phyloP scores from a whole-genome alignment of 2,329 filamentous ascomycete species.

The Apiospora sp. region DNA sequence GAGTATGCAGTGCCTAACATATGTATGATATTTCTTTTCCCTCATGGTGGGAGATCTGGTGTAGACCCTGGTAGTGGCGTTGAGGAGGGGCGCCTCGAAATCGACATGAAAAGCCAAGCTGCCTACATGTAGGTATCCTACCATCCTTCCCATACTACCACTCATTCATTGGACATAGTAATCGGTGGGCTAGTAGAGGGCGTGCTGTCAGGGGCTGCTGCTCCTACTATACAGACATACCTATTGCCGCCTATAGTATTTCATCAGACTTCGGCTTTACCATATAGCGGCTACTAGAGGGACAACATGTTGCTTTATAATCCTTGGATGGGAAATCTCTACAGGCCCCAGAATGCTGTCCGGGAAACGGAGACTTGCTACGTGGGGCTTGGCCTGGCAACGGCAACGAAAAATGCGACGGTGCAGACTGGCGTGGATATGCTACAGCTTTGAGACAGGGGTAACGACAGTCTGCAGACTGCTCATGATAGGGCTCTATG shows the following conservation, averaged over 20 bases:
- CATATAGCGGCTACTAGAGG: not conserved
- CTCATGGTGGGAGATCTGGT: not conserved
- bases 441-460: not conserved
- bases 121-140: not conserved
- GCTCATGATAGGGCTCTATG: not conserved
- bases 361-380: slow-evolving; percentile 1
- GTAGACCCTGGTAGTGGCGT: not conserved
- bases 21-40: not conserved
- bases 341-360: slow-evolving; percentile 10
- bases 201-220: not conserved
- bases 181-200: not conserved
- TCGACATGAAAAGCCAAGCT: not conserved
- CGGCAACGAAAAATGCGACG: slow-evolving; percentile 11
- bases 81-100: not conserved
- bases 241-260: not conserved
- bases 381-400: slow-evolving; percentile 16
- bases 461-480: not conserved
- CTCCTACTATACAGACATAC: not conserved
- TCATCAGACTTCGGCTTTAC: not conserved
- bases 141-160: not conserved
- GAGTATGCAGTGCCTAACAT: not conserved
- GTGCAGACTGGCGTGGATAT: not conserved
- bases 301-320: slow-evolving; percentile 15
- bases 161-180: not conserved
- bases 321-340: slow-evolving; percentile 7